phyloP scores from a whole-genome alignment of 768 basidiomycete genomes.

The Auriscalpium microsporum region DNA sequence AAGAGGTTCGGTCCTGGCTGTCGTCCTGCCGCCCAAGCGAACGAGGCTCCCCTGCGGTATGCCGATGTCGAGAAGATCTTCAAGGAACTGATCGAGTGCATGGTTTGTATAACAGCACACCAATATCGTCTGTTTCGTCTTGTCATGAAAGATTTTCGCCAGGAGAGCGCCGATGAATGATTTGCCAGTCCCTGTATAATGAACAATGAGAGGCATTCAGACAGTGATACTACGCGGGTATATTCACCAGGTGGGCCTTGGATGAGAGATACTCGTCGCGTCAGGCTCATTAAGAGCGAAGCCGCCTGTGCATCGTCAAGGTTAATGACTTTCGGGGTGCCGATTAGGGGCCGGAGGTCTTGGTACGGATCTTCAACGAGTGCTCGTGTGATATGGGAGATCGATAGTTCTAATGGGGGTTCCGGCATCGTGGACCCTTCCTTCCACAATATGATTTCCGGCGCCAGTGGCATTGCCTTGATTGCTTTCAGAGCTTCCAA shows the following conservation, averaged over 20 bases:
- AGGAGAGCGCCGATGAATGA: slow-evolving; percentile 65
- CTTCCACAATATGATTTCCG: slow-evolving; percentile 49
- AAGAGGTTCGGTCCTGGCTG: slow-evolving; percentile 36
- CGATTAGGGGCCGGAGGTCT: slow-evolving; percentile 35
- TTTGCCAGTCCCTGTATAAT: slow-evolving; percentile 54
- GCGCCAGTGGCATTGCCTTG: slow-evolving; percentile 34
- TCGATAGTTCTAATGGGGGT: slow-evolving; percentile 19
- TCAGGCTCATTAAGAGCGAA: slow-evolving; percentile 43
- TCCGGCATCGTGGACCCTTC: slow-evolving; percentile 11
- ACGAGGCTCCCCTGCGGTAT: slow-evolving; percentile 43
- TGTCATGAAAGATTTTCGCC: slow-evolving; percentile 49
- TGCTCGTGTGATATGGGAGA: background rate
- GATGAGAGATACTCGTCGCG: slow-evolving; percentile 49
- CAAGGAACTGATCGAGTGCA: slow-evolving; percentile 62
- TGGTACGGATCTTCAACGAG: slow-evolving; percentile 25
- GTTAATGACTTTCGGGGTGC: slow-evolving; percentile 29
- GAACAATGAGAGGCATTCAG: background rate
- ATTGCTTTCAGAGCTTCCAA: slow-evolving; percentile 46
- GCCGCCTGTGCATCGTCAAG: slow-evolving; percentile 44
- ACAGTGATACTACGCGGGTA: background rate
- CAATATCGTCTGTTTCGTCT: slow-evolving; percentile 42
- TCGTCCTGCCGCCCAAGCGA: slow-evolving; percentile 51
- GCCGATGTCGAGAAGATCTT: slow-evolving; percentile 51
- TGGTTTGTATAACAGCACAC: slow-evolving; percentile 73
- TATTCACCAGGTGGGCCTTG: slow-evolving; percentile 63